phyloP scores from a whole-genome alignment of 768 basidiomycete genomes.

The Amanita subjunquillea region DNA sequence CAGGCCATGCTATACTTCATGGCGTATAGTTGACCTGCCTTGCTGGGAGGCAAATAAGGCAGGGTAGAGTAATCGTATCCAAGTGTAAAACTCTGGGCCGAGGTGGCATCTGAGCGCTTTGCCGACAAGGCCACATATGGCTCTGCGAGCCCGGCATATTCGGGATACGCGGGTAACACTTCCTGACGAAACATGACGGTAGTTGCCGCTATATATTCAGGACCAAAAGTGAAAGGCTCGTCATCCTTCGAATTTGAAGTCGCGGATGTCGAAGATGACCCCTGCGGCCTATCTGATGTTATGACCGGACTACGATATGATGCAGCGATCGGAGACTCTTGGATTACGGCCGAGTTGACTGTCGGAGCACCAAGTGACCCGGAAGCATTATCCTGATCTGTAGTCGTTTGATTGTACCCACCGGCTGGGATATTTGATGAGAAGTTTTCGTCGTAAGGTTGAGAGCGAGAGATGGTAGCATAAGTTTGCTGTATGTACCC shows the following conservation, averaged over 20 bases:
- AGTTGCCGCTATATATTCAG: constrained; percentile 24
- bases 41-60: constrained; percentile 7
- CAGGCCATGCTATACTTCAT: constrained; percentile 7
- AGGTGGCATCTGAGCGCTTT: background rate
- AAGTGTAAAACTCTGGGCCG: background rate
- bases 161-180: constrained; percentile 24
- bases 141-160: constrained; percentile 11
- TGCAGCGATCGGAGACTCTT: background rate
- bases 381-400: background rate
- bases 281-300: background rate
- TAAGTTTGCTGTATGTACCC: background rate
- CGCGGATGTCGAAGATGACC: constrained; percentile 4
- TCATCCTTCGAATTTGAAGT: constrained; percentile 17
- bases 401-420: background rate
- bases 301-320: background rate
- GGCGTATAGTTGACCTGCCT: constrained; percentile 16
- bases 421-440: background rate
- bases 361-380: background rate
- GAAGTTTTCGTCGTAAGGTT: background rate
- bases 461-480: background rate
- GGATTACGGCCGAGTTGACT: background rate
- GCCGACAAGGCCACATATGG: background rate
- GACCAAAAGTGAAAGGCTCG: constrained; percentile 24
- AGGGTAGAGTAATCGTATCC: background rate
- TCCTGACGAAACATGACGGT: constrained; percentile 22